Evolutionary conservation across 805 yeast genomes (phyloP).

Genomic region (Priceomyces haplophilus): DNA sequence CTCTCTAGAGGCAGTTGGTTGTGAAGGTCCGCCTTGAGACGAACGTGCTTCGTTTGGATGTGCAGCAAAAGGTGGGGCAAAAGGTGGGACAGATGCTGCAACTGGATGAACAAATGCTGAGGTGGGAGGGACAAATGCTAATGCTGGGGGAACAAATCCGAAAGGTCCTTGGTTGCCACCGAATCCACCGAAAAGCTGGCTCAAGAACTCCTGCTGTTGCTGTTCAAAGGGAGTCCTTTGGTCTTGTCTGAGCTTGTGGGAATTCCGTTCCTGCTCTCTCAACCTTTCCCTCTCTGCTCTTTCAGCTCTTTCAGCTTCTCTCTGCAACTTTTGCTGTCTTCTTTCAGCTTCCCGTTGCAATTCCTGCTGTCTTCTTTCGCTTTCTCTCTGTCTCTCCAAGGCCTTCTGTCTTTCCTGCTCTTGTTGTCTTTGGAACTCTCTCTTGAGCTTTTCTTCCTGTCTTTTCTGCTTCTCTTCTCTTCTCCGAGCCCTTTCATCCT

Average conservation of each 20-base stretch:
- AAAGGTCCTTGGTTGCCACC: background rate
- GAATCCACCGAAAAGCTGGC: constrained; percentile 18
- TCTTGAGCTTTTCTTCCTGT: constrained; percentile 3
- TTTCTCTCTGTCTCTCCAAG: constrained; percentile 6
- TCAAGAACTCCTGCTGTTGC: constrained; percentile 24
- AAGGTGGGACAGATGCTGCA: background rate
- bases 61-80: background rate
- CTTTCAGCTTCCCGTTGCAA: background rate
- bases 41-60: background rate
- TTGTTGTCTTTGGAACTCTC: constrained; percentile 3
- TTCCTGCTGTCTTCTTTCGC: constrained; percentile 5
- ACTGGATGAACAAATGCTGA: no score
- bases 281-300: constrained; percentile 2
- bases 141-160: background rate
- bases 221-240: constrained; percentile 2
- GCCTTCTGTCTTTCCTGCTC: background rate
- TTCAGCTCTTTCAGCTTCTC: constrained; percentile 7
- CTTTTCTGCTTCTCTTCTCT: constrained; percentile 5
- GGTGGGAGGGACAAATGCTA: background rate
- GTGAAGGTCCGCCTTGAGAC: background rate
- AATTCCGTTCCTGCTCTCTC: constrained; percentile 7
- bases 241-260: constrained; percentile 9
- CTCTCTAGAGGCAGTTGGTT: no score
- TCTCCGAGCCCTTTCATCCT: constrained; percentile 2
- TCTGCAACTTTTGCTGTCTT: constrained; percentile 8